phyloP scores from a whole-genome alignment of 2,329 filamentous ascomycete species.

The Zymoseptoria pseudotritici region DNA sequence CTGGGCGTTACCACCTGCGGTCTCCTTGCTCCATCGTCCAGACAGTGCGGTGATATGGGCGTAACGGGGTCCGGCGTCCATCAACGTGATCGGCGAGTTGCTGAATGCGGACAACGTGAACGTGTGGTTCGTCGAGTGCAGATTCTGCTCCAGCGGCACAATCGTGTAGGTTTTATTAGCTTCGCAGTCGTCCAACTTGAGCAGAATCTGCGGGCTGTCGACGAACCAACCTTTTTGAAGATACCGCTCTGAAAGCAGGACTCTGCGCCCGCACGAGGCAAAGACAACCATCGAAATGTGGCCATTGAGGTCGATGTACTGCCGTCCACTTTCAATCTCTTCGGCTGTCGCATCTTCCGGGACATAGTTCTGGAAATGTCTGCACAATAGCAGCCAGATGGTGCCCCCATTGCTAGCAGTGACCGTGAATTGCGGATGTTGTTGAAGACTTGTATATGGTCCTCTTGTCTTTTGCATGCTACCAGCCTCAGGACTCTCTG shows the following conservation, averaged over 20 bases:
- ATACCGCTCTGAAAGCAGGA: conserved; percentile 66
- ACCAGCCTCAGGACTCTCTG: conserved; percentile 24
- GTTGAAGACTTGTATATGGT: conserved; percentile 66
- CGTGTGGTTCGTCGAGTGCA: conserved; percentile 66
- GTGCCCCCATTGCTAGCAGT: conserved; percentile 48
- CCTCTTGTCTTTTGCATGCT: conserved; percentile 33
- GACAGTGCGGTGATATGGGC: conserved; percentile 50
- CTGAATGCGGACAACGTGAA: conserved; percentile 86
- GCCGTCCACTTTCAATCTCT: conserved; percentile 39
- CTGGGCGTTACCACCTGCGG: conserved; percentile 76
- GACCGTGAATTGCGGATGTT: conserved; percentile 55
- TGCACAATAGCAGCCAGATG: conserved; percentile 78
- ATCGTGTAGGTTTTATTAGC: conserved; percentile 49
- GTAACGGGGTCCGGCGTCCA: conserved; percentile 55
- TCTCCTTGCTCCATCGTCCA: conserved; percentile 68
- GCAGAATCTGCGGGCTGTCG: conserved; percentile 84
- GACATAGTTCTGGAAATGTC: conserved; percentile 57
- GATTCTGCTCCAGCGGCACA: conserved; percentile 69
- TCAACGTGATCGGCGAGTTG: conserved; percentile 52
- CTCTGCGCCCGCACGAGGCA: conserved; percentile 58
- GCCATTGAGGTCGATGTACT: conserved; percentile 44
- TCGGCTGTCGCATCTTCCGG: conserved; percentile 19
- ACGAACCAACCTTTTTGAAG: conserved; percentile 77
- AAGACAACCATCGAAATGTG: conserved; percentile 88
- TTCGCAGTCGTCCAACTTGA: conserved; percentile 62